Evolutionary conservation across 1,284 basidiomycete genomes (phyloP), one percentile per base, ranked within the genome.

Genomic region (Microbotryum silenes-acaulis): DNA sequence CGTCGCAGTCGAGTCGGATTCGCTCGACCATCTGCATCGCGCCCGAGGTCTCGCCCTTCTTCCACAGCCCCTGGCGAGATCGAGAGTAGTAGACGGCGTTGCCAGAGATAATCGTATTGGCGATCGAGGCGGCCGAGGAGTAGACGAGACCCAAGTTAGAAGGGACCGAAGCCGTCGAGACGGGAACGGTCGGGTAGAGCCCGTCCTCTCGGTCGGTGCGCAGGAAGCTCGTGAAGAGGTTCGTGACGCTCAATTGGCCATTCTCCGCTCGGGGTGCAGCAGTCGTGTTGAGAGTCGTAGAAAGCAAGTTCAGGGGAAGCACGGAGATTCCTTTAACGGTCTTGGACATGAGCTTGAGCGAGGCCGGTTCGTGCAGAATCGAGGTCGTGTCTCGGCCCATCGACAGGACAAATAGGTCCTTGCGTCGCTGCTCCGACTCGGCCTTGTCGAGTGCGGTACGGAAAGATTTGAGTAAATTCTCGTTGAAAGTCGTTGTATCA

Each of bases 61-160:
- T 82, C 96, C 96, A 99, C 21, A 98, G 78, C 9, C 93, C 93
- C 73, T 93, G 90, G 72, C 92, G 92, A 20, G 74, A 75, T 67
- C 96, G 86, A 21, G 91, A 97, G 74, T 97, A 92, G 76, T 99
- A 99, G 46, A 96, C 87, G 31, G 94, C 96, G 71, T 86, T 87
- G 42, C 91, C 91, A 2, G 91, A 88, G 54, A 84, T 70, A 73
- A 99, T 91, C 67, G 88, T 89, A 75, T 93, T 88, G 64, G 83
- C 83, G 67, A 98, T 82, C 4, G 91, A 94, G 71, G 88, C 86
- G 53, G 76, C 73, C 16, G 96, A 98, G n/a, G 96, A 98, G 78
- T 98, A 99, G 51, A 97, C 96, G 59, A 98, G 83, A 21, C 96
- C 96, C 21, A 98, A 83, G 2, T 88, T 83, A 63, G 86, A 84